Base-by-base conservation (phyloP, 305 asterid species). In the Fraxinus ornus region DNA sequence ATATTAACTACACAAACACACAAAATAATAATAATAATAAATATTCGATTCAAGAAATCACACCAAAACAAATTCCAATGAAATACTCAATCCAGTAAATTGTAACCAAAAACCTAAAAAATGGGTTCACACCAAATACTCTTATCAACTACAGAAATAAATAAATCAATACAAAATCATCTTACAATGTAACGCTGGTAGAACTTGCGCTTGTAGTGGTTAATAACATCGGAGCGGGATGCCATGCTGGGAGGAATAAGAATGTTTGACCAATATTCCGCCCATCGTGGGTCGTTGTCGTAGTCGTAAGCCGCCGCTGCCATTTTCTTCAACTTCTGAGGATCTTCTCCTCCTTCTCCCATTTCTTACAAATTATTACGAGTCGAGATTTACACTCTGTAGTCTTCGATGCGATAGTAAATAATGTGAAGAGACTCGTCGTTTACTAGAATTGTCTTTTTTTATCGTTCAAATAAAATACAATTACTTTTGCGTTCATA, bases 181-280 rank as follows among this genome's bases (percentile, higher is more conserved):
- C 78, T 68, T 87, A 96, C 98, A 84, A 96, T 89, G 91, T 83
- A 91, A 36, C 98, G 98, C 89, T 96, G 98, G 86, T 96, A 96
- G 92, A 96, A 96, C 88, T 96, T 96, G 88, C 90, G 96, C 91
- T 96, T 96, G 92, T 91, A 96, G 91, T 94, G 97, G n/a, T 88
- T 82, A 81, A 91, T 94, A 85, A 94, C 97, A 83, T 93, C 98
- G 85, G 84, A 84, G 78, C 95, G 95, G 82, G 98, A 91, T 62
- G 94, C 95, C 97, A 94, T 89, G 84, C 89, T 94, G 0, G 98
- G 97, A 66, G 99, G 99, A 77, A 96, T 90, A 39, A 96, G 94
- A 75, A 96, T 90, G 86, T 96, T 96, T 72, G 99, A 94, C 99
- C 98, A 96, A 84, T 96, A 96, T 73, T 93, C 98, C 12, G 98